These are phyloP conservation scores for Suillus clintonianus DNA, from an alignment of 768 basidiomycete genomes.

Conservation along the genomic window DNA sequence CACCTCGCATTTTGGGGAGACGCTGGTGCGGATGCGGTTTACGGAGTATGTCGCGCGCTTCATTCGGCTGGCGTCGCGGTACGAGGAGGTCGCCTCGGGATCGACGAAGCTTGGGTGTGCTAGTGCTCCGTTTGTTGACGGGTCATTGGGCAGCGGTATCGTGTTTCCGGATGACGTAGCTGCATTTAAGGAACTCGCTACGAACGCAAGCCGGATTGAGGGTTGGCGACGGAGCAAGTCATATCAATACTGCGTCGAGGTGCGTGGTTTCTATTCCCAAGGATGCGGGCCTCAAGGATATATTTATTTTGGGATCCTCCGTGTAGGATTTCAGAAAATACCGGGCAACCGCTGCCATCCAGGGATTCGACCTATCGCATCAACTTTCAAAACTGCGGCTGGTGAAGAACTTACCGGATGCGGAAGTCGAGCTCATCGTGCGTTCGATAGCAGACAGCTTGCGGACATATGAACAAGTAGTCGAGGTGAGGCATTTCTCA, in stretches of 20 bases:
- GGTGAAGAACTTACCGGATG: slow-evolving; percentile 67
- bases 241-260: slow-evolving; percentile 73
- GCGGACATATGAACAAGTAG: slow-evolving; percentile 82
- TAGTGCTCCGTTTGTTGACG: slow-evolving; percentile 48
- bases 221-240: slow-evolving; percentile 87
- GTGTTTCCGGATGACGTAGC: slow-evolving; percentile 73
- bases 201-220: slow-evolving; percentile 85
- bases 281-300: background rate
- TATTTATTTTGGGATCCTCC: background rate
- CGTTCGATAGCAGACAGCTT: slow-evolving; percentile 70
- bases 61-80: slow-evolving; percentile 84
- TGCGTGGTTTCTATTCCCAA: slow-evolving; percentile 36
- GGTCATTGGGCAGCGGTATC: slow-evolving; percentile 74
- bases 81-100: slow-evolving; percentile 81
- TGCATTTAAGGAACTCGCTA: slow-evolving; percentile 67
- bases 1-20: slow-evolving; percentile 89
- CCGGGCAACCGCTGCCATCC: slow-evolving; percentile 59
- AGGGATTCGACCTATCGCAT: slow-evolving; percentile 82
- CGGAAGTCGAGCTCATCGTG: slow-evolving; percentile 77
- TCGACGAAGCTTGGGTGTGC: slow-evolving; percentile 77
- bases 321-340: slow-evolving; percentile 67
- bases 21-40: slow-evolving; percentile 83
- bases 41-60: slow-evolving; percentile 88
- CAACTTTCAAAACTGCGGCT: slow-evolving; percentile 83
- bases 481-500: slow-evolving; percentile 61